Evolutionary conservation across 257 asterid species (phyloP), one percentile per base, ranked within the genome.

Genomic region (Scutellaria galericulata): DNA sequence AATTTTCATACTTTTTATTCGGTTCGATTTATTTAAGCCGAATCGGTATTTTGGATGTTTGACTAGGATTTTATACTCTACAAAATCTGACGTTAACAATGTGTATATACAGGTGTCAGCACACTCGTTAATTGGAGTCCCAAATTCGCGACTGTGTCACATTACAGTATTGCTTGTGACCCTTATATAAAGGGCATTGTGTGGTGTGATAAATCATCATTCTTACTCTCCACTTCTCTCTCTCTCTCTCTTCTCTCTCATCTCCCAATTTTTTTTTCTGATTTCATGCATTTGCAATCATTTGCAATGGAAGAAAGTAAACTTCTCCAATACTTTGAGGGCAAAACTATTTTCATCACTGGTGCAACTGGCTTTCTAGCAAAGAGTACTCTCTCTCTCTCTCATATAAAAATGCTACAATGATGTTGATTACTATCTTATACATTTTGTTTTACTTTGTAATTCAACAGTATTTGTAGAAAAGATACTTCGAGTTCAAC

Each of bases 291-390:
- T 1, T 9, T 45, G n/a, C 24, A 57, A 27, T 56, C 18, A 10
- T 52, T 57, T 27, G 7, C 44, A 11, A 87, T 85, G 91, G 89
- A 82, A 59, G 79, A 67, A 11, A 62, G 13, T 70, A 37, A 67
- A 6, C 77, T 74, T 68, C 4, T 74, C 59, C 77, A 74, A 10
- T 68, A 74, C 67, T 74, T 85, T 50, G 81, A 83, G 66, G 87
- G 81, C 57, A 85, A 80, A 77, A 78, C 89, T 18, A 83, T 87
- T 75, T 78, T 87, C 55, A 81, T 87, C 66, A 87, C 90, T 1
- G 93, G 90, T 39, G 80, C 87, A 47, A 82, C 88, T 59, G 93
- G 93, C 15, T 87, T 85, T 63, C 82, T 85, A 1, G 93, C 88
- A 24, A 87, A 87, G 73, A 47, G 90, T 83, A 20, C 35, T 9